A percentile compares a stretch with the other conserved stretches of the same genome.
Conservation (phyloP, 1,284 basidiomycete genomes). For the Boletus albobrunnescens region DNA sequence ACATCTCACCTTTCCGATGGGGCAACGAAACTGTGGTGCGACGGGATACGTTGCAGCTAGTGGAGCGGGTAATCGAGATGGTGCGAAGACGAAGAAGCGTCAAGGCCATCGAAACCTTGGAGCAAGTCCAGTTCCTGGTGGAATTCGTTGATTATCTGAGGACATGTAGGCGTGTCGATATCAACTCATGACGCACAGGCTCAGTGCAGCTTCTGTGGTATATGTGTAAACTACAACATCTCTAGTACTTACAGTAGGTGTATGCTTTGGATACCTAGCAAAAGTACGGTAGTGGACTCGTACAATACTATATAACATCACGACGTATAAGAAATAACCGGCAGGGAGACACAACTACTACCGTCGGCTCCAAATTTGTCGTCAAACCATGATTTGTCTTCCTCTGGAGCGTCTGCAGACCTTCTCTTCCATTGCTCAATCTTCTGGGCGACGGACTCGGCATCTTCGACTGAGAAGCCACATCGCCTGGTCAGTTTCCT, state of each 20-base stretch:
- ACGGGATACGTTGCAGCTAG: conserved; percentile 56
- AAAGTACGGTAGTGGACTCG: conserved; percentile 1
- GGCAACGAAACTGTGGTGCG: conserved; percentile 29
- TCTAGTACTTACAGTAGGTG: not conserved
- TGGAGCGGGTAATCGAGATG: conserved; percentile 71
- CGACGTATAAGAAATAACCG: conserved; percentile 9
- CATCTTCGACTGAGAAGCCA: conserved; percentile 24
- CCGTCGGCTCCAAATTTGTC: conserved; percentile 17
- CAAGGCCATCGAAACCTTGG: conserved; percentile 88
- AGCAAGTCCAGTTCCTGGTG: conserved; percentile 84
- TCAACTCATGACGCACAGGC: not conserved
- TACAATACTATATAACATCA: not conserved
- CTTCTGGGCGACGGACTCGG: conserved; percentile 17
- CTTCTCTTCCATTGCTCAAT: conserved; percentile 17
- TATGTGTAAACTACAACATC: conserved; percentile 6
- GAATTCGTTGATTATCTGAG: conserved; percentile 74
- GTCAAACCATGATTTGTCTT: conserved; percentile 20
- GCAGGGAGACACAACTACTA: conserved; percentile 15
- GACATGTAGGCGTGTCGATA: conserved; percentile 7
- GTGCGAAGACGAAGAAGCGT: conserved; percentile 73
- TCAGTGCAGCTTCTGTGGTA: not conserved
- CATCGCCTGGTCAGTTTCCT: conserved; percentile 24
- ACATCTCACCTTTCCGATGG: conserved; percentile 9
- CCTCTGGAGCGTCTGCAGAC: conserved; percentile 8
- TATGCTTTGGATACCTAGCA: no score